Conservation (phyloP, 306 rosid species). For the Cicer bijugum region DNA sequence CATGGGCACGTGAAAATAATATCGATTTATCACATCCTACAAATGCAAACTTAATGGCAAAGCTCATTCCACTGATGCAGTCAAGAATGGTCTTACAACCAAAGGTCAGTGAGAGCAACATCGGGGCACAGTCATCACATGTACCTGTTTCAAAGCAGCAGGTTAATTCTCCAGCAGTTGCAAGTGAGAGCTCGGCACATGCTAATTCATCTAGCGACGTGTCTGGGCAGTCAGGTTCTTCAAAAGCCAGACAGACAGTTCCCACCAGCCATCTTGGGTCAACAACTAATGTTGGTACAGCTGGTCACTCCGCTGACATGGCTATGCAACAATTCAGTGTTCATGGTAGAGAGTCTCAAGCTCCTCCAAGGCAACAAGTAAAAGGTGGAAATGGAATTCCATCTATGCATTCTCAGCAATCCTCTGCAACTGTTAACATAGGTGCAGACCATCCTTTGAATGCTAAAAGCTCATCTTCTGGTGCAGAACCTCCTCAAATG, state of each 20-base stretch:
- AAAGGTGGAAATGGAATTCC: constrained; percentile 71
- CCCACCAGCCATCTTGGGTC: constrained; percentile 68
- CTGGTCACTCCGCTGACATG: constrained; percentile 55
- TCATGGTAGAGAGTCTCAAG: constrained; percentile 81
- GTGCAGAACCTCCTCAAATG: constrained; percentile 65
- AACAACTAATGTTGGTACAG: constrained; percentile 54
- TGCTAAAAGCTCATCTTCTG: constrained; percentile 57
- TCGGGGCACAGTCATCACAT: constrained; percentile 65
- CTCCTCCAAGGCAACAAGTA: constrained; percentile 60
- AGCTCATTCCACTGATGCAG: constrained; percentile 77
- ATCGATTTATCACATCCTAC: constrained; percentile 88
- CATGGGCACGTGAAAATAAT: constrained; percentile 84
- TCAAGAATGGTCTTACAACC: constrained; percentile 75
- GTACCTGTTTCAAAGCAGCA: constrained; percentile 82
- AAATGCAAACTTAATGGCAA: constrained; percentile 77
- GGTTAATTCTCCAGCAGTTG: constrained; percentile 74
- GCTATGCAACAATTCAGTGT: constrained; percentile 61
- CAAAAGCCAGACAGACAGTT: constrained; percentile 77
- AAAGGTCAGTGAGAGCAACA: constrained; percentile 66
- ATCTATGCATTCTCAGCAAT: constrained; percentile 61
- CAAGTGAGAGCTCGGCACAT: constrained; percentile 79
- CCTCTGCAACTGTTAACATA: constrained; percentile 63
- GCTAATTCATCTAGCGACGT: constrained; percentile 82
- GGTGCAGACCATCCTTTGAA: constrained; percentile 60
- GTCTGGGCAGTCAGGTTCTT: constrained; percentile 80